A percentile compares a stretch with the other conserved stretches of the same genome.
Conservation (phyloP, 1,139 yeast species). For the Hanseniaspora uvarum region DNA sequence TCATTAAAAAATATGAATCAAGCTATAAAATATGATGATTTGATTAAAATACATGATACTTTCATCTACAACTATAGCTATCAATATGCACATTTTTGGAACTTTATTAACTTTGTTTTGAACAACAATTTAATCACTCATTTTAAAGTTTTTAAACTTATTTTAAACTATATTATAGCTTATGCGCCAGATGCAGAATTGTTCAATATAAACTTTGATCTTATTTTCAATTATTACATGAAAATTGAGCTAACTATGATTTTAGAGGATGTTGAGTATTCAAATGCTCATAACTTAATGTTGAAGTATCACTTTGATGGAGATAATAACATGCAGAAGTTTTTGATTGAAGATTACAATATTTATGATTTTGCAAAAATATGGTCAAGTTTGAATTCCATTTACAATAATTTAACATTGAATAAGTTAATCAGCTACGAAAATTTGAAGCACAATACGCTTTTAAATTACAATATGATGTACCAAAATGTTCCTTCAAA, state of each 20-base stretch:
- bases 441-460: conserved; percentile 7
- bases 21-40: neutral
- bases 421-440: neutral
- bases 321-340: neutral
- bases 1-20: neutral
- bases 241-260: conserved; percentile 14
- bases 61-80: neutral
- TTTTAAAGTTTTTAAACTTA: conserved; percentile 1
- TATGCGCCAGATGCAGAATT: neutral
- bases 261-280: conserved; percentile 9
- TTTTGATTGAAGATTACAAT: neutral
- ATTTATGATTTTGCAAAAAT: conserved; percentile 5
- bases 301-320: conserved; percentile 6
- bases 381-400: neutral
- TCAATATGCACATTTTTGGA: conserved; percentile 13
- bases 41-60: neutral
- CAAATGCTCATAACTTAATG: neutral
- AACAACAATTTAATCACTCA: neutral
- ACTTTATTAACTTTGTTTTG: neutral
- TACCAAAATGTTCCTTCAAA: neutral
- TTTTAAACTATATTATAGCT: neutral
- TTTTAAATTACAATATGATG: conserved; percentile 7
- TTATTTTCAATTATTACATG: conserved; percentile 9
- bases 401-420: neutral
- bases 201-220: conserved; percentile 3